Base-by-base conservation (phyloP, 441 rosid species). In the Flueggea neowawraea region DNA sequence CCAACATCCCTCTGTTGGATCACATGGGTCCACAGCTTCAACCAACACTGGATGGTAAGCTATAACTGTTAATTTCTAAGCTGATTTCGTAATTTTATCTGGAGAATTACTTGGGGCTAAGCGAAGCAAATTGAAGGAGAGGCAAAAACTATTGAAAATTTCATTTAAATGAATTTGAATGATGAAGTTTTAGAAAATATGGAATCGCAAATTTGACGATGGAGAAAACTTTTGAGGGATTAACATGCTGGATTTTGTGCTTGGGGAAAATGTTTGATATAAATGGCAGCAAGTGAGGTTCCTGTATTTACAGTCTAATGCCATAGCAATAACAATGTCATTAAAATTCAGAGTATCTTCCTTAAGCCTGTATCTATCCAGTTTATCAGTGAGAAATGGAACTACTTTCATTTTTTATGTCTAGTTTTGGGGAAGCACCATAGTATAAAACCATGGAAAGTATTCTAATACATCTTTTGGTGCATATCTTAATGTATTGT, bases 21-120 rank as follows among this genome's bases (percentile, higher is more conserved):
- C 82, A 73, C 61, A 52, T 78, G 31, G 43, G 44, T 61, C 58
- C 75, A 57, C 86, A 68, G 16, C 63, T 78, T 64, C 97, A 80
- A 43, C 86, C 86, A 39, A 72, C 85, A 58, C 57, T 85, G 52
- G 91, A 88, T 66, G 97, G 96, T 90, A 75, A 62, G 48, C 15
- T 44, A 48, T 57, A 0, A n/a, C 43, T 60, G 9, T 2, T 32
- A 7, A 1, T 15, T 65, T 57, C 6, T 61, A 5, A 9, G 58
- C 45, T 61, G 43, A 8, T 22, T 50, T 12, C 43, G 14, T 13
- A 55, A 16, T 14, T 48, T 13, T 28, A 6, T 36, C 41, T 36
- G 9, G 41, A 36, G 41, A 4, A 36, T 36, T 36, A 3, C 28
- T 22, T 22, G 28, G 28, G 28, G 28, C 28, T 22, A 22, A 22